phyloP scores from a whole-genome alignment of 805 yeast genomes.

The Crinitomyces ghanaensis region DNA sequence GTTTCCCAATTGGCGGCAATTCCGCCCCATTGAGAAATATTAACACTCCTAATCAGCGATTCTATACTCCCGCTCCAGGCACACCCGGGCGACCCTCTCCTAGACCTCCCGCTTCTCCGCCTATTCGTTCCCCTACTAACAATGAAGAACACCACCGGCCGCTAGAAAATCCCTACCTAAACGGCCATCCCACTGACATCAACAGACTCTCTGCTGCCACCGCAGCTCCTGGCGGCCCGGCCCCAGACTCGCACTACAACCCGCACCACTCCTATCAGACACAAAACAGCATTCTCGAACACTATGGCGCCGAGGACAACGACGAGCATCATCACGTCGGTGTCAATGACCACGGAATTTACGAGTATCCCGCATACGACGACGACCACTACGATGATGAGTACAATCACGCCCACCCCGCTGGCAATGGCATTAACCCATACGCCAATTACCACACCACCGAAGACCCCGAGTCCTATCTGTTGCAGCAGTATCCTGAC shows the following conservation, averaged over 20 bases:
- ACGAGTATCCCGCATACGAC: constrained; percentile 1
- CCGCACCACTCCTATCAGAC: background rate
- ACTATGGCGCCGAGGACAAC: background rate
- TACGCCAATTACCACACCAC: background rate
- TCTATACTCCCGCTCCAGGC: background rate
- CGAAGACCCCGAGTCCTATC: constrained; percentile 11
- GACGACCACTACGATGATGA: constrained; percentile 1
- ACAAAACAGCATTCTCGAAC: background rate
- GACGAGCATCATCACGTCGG: background rate
- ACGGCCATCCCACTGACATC: too few relatives aligned
- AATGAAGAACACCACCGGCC: background rate
- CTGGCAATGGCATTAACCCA: background rate
- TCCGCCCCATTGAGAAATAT: too few relatives aligned
- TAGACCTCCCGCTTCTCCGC: background rate
- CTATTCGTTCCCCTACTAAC: background rate
- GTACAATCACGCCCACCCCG: background rate
- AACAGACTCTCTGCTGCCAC: too few relatives aligned
- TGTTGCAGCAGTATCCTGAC: constrained; percentile 10
- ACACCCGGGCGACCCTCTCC: background rate
- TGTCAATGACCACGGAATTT: constrained; percentile 1
- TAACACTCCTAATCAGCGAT: background rate
- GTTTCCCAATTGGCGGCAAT: too few relatives aligned
- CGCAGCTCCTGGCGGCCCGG: too few relatives aligned
- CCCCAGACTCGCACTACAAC: background rate
- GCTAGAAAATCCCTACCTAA: too few relatives aligned